Conservation (phyloP, 2,329 filamentous ascomycete genomes). For the Aspergillus glaucus region DNA sequence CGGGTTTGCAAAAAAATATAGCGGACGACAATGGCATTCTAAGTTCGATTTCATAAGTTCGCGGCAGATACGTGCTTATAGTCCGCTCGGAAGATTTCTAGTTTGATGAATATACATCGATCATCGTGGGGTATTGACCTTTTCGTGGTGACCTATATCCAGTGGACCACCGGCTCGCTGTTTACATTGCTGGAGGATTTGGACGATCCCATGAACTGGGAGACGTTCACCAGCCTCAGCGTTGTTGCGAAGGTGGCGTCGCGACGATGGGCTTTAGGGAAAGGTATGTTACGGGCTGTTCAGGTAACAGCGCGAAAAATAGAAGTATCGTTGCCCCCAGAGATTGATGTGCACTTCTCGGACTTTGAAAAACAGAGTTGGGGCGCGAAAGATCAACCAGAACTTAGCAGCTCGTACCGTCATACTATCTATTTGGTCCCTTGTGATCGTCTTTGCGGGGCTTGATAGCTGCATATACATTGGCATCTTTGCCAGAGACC, state of each 20-base stretch:
- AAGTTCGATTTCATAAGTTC: background rate
- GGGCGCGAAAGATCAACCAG: constrained; percentile 7
- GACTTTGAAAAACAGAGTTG: constrained; percentile 14
- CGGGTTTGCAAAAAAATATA: constrained; percentile 8
- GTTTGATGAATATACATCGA: constrained; percentile 14
- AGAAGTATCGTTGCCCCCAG: constrained; percentile 8
- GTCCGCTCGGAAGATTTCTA: constrained; percentile 14
- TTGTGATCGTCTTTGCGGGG: too few species aligned
- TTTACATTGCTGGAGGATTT: constrained; percentile 17
- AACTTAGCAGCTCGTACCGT: constrained; percentile 13
- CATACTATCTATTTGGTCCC: too few species aligned
- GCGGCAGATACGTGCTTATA: too few species aligned
- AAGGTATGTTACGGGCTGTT: constrained; percentile 16
- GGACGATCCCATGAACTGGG: constrained; percentile 4
- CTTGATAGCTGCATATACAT: too few species aligned
- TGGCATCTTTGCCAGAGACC: too few species aligned
- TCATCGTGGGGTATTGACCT: constrained; percentile 18
- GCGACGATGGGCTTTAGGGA: constrained; percentile 13
- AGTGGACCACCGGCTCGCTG: constrained; percentile 17
- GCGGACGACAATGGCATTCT: constrained; percentile 2
- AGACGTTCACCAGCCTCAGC: constrained; percentile 13
- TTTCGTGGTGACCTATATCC: constrained; percentile 17
- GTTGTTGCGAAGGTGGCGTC: constrained; percentile 8
- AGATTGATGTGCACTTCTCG: constrained; percentile 9
- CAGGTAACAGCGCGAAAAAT: constrained; percentile 13